Evolutionary conservation across 129 eudicot species (phyloP), one percentile per base, ranked within the genome.

Genomic region (Scalesia atractyloides): DNA sequence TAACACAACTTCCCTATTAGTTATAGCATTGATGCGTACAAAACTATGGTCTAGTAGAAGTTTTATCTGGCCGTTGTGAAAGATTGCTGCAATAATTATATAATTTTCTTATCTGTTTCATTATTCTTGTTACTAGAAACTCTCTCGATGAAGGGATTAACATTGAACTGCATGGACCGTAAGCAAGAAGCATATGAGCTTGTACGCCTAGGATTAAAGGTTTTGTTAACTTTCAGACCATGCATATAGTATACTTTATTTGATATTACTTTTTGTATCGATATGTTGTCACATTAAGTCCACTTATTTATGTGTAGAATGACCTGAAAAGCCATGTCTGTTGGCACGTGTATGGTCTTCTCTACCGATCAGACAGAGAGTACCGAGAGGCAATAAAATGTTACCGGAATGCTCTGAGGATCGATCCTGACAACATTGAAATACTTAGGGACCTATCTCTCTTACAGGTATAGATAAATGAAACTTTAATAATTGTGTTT

Each of bases 291-390:
- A 52, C 72, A 60, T 11, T 65, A 5, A 19, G 15, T 62, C 30
- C 36, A 69, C 54, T 51, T 72, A 9, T 33, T 60, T 56, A 49
- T 70, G 11, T 84, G 87, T 90, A 95, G 99, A 95, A 95, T 86
- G 99, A 95, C 82, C 83, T 95, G 39, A 95, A 95, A 81, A 95
- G 99, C 83, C 99, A 95, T 80, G 97, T 95, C 39, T 95, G 99
- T 76, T 95, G 99, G 99, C 99, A 95, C 74, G 99, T 95, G 16
- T 95, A 91, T 80, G 99, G 99, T 64, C 99, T 95, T 70, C 88
- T 95, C 17, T 95, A 95, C 57, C 96, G 99, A 33, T 91, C 99
- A 0, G 99, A 95, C 74, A 91, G 99, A 81, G 99, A 95, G 66
- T 95, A 95, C 81, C 83, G 97, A 53, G 99, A 95, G 79, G 99